Conservation (phyloP, 768 basidiomycete species). For the Hortiboletus flavorubellus region DNA sequence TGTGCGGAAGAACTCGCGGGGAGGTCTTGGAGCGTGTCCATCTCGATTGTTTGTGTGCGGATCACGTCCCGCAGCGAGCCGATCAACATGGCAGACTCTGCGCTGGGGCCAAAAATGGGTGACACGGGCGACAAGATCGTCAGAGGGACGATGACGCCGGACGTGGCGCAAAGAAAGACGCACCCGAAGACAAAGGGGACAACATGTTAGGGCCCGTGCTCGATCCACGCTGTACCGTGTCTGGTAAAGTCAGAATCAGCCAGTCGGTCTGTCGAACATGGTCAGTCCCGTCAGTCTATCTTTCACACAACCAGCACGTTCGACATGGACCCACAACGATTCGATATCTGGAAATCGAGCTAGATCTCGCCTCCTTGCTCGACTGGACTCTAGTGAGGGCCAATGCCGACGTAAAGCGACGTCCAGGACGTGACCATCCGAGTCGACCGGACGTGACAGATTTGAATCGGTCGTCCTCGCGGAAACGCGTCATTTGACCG, state of each 20-base stretch:
- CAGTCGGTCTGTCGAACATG: neutral
- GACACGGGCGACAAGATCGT: neutral
- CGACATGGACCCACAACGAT: slow-evolving; percentile 67
- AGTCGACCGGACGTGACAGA: slow-evolving; percentile 77
- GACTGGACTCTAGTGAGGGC: slow-evolving; percentile 12
- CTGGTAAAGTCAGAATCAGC: slow-evolving; percentile 33
- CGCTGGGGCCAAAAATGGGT: slow-evolving; percentile 49
- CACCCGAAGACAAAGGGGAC: slow-evolving; percentile 54
- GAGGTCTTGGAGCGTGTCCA: slow-evolving; percentile 55
- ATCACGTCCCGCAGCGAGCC: slow-evolving; percentile 82
- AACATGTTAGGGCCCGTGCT: slow-evolving; percentile 64
- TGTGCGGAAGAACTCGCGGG: slow-evolving; percentile 37
- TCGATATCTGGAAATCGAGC: slow-evolving; percentile 99
- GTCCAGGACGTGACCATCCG: slow-evolving; percentile 62
- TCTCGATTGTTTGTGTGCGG: slow-evolving; percentile 72
- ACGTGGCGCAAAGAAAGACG: slow-evolving; percentile 14
- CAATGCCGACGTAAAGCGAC: neutral
- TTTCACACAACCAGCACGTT: neutral
- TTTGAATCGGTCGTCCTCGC: slow-evolving; percentile 93
- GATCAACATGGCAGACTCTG: slow-evolving; percentile 79
- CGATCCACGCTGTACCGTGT: slow-evolving; percentile 73
- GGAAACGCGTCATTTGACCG: slow-evolving; percentile 79
- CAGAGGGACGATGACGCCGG: neutral
- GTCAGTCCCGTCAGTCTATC: neutral
- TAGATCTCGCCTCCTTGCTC: slow-evolving; percentile 82